These are phyloP conservation scores for Chalaropsis ovoidea DNA, from an alignment of 2,329 filamentous ascomycete species.

Conservation along the genomic window DNA sequence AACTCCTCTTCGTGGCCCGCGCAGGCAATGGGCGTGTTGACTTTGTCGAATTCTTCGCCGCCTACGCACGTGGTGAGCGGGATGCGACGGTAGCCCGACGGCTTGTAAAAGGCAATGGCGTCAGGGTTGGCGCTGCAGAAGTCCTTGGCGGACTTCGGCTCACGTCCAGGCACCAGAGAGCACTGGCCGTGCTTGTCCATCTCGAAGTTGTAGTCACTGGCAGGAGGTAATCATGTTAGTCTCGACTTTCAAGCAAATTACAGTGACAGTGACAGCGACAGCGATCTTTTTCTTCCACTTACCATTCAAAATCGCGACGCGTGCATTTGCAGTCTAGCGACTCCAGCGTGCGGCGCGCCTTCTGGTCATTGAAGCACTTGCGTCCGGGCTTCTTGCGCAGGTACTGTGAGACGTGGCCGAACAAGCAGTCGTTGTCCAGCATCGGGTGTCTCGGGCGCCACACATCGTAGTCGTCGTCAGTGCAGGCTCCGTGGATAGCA, in stretches of 20 bases:
- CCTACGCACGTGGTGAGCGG: conserved; percentile 78
- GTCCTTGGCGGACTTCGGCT: conserved; percentile 44
- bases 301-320: conserved; percentile 87
- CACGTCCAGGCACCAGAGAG: conserved; percentile 60
- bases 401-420: conserved; percentile 82
- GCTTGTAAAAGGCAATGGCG: conserved; percentile 66
- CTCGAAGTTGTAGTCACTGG: conserved; percentile 87
- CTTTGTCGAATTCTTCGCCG: conserved; percentile 64
- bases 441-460: conserved; percentile 83
- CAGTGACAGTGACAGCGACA: conserved; percentile 7
- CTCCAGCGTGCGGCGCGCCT: conserved; percentile 59
- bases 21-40: conserved; percentile 52
- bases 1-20: conserved; percentile 75
- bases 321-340: conserved; percentile 75
- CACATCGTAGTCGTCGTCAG: conserved; percentile 63
- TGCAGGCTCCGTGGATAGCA: conserved; percentile 56
- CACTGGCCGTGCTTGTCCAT: conserved; percentile 68
- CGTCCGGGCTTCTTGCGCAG: conserved; percentile 75
- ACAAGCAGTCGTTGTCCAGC: conserved; percentile 70
- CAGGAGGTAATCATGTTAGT: neutral
- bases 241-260: conserved; percentile 12
- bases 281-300: conserved; percentile 34
- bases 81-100: conserved; percentile 80
- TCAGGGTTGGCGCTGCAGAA: conserved; percentile 54
- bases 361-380: conserved; percentile 71